These are phyloP conservation scores for Rhizopogon salebrosus DNA, from an alignment of 768 basidiomycete species.

Conservation along the genomic window DNA sequence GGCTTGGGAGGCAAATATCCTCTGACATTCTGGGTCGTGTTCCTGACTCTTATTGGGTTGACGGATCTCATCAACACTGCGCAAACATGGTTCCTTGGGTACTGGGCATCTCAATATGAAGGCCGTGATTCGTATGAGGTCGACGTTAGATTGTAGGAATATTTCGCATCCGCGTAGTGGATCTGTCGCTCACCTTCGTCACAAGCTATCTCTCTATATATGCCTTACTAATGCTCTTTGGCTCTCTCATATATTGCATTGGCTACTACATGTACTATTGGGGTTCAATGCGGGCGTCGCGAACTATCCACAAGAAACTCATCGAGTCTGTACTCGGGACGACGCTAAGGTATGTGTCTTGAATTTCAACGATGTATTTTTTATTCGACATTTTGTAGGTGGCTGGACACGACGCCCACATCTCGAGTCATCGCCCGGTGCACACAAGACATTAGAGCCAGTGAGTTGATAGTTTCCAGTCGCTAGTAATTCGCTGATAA, in stretches of 20 bases:
- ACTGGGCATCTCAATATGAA: conserved; percentile 38
- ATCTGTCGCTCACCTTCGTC: not conserved
- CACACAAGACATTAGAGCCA: too few relatives aligned
- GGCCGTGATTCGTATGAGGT: conserved; percentile 25
- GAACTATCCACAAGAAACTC: too few relatives aligned
- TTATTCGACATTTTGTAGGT: too few relatives aligned
- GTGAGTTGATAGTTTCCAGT: conserved; percentile 14
- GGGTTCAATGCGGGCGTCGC: conserved; percentile 35
- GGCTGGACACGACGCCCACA: too few relatives aligned
- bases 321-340: too few relatives aligned
- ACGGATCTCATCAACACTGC: conserved; percentile 14
- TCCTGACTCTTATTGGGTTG: conserved; percentile 12
- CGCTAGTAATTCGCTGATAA: not conserved
- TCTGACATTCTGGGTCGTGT: conserved; percentile 27
- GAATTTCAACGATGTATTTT: too few relatives aligned
- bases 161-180: not conserved
- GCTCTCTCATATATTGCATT: conserved; percentile 26
- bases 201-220: conserved; percentile 48
- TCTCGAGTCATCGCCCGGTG: too few relatives aligned
- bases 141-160: conserved; percentile 25
- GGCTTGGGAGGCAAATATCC: conserved; percentile 17
- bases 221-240: conserved; percentile 27
- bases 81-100: too few relatives aligned
- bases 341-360: too few relatives aligned
- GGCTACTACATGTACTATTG: conserved; percentile 35